These are phyloP conservation scores for Aurifilum marmelostoma DNA, from an alignment of 2,329 filamentous ascomycete genomes.

Conservation along the genomic window DNA sequence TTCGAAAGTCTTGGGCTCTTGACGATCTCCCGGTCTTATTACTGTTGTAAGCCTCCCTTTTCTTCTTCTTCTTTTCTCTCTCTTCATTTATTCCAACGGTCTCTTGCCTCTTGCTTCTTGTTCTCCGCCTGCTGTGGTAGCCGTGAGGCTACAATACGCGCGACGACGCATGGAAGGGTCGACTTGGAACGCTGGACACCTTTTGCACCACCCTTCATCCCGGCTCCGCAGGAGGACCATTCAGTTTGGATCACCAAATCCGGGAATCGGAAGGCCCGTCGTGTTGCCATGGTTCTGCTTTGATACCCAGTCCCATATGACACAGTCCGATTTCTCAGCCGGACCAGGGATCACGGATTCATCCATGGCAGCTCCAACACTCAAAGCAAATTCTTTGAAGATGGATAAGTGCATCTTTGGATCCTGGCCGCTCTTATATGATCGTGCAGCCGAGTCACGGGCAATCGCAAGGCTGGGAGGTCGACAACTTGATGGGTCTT, in stretches of 20 bases:
- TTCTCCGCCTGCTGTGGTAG: neutral
- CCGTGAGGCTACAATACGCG: neutral
- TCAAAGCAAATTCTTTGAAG: neutral
- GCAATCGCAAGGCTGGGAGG: neutral
- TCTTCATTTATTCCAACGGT: too few relatives aligned
- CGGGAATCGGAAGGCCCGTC: neutral
- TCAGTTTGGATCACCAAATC: neutral
- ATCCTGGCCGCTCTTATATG: neutral
- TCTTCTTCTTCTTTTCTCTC: neutral
- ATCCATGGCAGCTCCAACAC: neutral
- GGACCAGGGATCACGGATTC: neutral
- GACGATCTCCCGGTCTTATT: neutral
- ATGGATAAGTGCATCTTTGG: neutral
- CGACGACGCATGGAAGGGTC: neutral
- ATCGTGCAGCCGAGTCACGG: neutral
- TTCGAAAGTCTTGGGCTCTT: constrained; percentile 21
- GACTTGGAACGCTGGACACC: neutral
- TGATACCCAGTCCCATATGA: neutral
- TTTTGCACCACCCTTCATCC: neutral
- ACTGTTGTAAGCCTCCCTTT: neutral
- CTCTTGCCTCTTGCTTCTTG: neutral
- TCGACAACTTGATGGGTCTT: neutral
- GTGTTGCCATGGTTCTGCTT: neutral
- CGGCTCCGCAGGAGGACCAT: neutral
- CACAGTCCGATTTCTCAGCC: neutral